Evolutionary conservation across 1,284 basidiomycete species (phyloP).

Genomic region (Lignosus rhinocerotis): DNA sequence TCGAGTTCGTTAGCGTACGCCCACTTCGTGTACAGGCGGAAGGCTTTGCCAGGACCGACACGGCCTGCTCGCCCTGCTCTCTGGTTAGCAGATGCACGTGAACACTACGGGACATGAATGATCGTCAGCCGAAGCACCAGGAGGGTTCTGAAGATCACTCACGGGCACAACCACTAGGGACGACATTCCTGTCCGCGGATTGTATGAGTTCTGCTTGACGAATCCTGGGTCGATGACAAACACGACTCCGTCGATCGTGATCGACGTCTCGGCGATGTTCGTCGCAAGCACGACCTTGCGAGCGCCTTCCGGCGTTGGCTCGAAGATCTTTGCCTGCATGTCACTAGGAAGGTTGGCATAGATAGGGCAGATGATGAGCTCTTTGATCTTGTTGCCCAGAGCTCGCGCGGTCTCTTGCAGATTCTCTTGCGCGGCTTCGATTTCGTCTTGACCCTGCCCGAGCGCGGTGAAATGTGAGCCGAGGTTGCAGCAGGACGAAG

Average conservation of each 20-base stretch:
- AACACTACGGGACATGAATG: constrained; percentile 60
- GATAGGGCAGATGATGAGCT: constrained; percentile 95
- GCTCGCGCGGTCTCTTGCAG: constrained; percentile 93
- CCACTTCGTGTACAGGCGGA: constrained; percentile 96
- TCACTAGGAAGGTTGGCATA: constrained; percentile 98
- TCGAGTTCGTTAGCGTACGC: constrained; percentile 96
- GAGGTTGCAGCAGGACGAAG: accelerated
- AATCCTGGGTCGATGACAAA: constrained; percentile 98
- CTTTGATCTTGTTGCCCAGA: constrained; percentile 93
- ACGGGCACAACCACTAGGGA: constrained; percentile 92
- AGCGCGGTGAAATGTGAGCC: constrained; percentile 4
- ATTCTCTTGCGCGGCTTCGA: constrained; percentile 96
- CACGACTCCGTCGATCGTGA: constrained; percentile 97
- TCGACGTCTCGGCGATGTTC: constrained; percentile 98
- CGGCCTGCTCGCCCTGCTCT: constrained; percentile 96
- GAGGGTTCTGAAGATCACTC: constrained; percentile 35
- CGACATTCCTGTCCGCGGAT: constrained; percentile 96
- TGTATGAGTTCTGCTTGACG: constrained; percentile 97
- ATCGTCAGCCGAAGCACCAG: neutral
- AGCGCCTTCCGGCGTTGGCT: constrained; percentile 95
- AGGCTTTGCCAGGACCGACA: constrained; percentile 98
- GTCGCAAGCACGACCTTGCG: constrained; percentile 97
- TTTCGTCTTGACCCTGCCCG: constrained; percentile 93
- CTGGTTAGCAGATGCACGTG: constrained; percentile 95
- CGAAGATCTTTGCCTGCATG: constrained; percentile 99